phyloP scores from a whole-genome alignment of 352 stramenopile species.

The Phytophthora hybrid region DNA sequence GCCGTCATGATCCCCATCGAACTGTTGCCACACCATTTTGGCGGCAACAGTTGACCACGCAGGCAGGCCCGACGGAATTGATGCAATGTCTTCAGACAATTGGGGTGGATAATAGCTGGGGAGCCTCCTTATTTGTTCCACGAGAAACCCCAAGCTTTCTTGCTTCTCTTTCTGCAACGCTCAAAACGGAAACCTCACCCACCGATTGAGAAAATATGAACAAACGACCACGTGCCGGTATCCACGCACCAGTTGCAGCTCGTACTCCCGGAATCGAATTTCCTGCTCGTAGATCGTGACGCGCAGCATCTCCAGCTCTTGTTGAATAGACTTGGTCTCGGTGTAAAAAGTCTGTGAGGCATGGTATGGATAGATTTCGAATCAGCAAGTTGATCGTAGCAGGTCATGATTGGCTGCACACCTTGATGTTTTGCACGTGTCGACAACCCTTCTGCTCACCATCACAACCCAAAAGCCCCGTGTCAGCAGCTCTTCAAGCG shows the following conservation, averaged over 20 bases:
- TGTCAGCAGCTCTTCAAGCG: constrained; percentile 9
- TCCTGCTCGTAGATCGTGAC: constrained; percentile 73
- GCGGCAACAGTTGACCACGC: constrained; percentile 40
- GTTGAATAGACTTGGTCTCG: constrained; percentile 56
- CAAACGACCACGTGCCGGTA: background rate
- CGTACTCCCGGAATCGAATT: constrained; percentile 53
- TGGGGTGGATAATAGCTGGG: constrained; percentile 26
- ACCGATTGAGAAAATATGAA: background rate
- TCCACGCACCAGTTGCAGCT: constrained; percentile 55
- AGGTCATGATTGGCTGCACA: constrained; percentile 10
- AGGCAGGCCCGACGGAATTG: constrained; percentile 24
- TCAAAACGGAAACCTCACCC: background rate
- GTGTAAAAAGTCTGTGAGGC: constrained; percentile 59
- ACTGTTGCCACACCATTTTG: constrained; percentile 54
- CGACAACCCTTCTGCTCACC: constrained; percentile 72
- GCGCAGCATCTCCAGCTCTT: constrained; percentile 68
- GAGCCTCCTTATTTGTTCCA: constrained; percentile 45
- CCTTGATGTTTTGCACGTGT: constrained; percentile 76
- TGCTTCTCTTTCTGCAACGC: constrained; percentile 62
- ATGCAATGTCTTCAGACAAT: background rate
- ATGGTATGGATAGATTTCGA: background rate
- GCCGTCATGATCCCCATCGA: constrained; percentile 44
- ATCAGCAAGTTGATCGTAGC: background rate
- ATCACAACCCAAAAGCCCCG: constrained; percentile 13
- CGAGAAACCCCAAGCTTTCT: constrained; percentile 55